These are phyloP conservation scores for Fusarium fracticaudum DNA, from an alignment of 2,329 filamentous ascomycete species.

Conservation along the genomic window DNA sequence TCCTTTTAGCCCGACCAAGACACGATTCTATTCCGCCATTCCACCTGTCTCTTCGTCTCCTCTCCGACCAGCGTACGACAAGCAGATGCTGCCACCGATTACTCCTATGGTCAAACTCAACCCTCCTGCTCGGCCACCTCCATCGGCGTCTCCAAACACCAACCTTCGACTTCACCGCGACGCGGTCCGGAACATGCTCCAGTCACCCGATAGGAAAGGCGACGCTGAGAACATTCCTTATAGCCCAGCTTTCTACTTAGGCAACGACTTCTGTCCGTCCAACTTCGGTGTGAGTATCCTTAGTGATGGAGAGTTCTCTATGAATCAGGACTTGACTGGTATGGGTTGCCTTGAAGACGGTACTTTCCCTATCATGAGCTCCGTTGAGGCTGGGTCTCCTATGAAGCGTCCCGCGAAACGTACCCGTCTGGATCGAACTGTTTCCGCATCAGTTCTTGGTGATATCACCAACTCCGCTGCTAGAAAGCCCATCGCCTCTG, in stretches of 20 bases:
- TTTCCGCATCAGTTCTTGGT: conserved; percentile 68
- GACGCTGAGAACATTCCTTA: conserved; percentile 62
- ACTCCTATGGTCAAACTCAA: conserved; percentile 88
- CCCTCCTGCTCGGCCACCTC: conserved; percentile 62
- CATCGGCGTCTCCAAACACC: conserved; percentile 91
- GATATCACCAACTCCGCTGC: conserved; percentile 66
- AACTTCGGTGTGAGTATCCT: conserved; percentile 56
- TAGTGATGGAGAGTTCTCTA: conserved; percentile 68
- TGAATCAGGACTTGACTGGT: conserved; percentile 60
- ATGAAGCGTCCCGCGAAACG: conserved; percentile 71
- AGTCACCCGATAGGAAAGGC: conserved; percentile 71
- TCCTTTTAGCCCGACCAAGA: conserved; percentile 88
- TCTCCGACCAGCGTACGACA: conserved; percentile 64
- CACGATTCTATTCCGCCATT: conserved; percentile 62
- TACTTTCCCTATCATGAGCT: conserved; percentile 53
- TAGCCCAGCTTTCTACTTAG: conserved; percentile 74
- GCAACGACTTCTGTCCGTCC: conserved; percentile 62
- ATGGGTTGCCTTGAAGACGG: conserved; percentile 45
- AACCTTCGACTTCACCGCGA: conserved; percentile 90
- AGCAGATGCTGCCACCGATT: conserved; percentile 76
- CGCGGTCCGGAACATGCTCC: conserved; percentile 81
- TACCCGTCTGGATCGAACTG: conserved; percentile 70
- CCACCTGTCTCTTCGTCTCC: conserved; percentile 74
- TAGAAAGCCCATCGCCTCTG: conserved; percentile 62
- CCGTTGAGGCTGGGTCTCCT: conserved; percentile 69